A percentile compares a stretch with the other conserved stretches of the same genome.
Conservation (phyloP, 345 rosid genomes). For the Rhizophora apiculata region DNA sequence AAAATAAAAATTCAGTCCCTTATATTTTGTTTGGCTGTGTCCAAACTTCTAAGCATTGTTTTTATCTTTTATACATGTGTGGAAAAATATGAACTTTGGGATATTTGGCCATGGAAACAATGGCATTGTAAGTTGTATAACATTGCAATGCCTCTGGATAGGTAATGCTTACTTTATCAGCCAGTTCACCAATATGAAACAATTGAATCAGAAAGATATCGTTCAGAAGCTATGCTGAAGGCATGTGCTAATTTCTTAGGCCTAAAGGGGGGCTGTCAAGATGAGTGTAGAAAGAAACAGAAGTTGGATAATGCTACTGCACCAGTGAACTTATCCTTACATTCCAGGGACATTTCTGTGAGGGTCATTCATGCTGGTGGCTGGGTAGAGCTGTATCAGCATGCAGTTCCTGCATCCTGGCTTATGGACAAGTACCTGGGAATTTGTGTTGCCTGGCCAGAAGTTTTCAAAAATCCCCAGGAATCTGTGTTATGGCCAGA, state of each 20-base stretch:
- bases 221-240: constrained; percentile 33
- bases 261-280: constrained; percentile 12
- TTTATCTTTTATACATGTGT: constrained; percentile 23
- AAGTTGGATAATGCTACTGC: constrained; percentile 19
- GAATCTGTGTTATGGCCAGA: constrained; percentile 43
- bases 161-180: neutral
- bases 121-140: constrained; percentile 6
- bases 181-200: constrained; percentile 13
- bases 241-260: constrained; percentile 27
- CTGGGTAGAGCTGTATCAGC: constrained; percentile 39
- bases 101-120: constrained; percentile 32
- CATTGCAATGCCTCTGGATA: constrained; percentile 5
- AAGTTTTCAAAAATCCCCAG: constrained; percentile 43
- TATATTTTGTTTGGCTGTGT: neutral
- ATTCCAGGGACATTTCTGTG: constrained; percentile 34
- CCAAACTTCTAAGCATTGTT: constrained; percentile 27
- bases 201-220: constrained; percentile 20
- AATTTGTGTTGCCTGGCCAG: constrained; percentile 49
- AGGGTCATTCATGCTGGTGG: constrained; percentile 62
- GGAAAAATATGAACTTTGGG: constrained; percentile 7
- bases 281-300: constrained; percentile 16
- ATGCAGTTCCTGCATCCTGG: constrained; percentile 36
- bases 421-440: constrained; percentile 58
- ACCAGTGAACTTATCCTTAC: constrained; percentile 23
- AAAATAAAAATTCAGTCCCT: constrained; percentile 13